Percentiles rank a stretch among this genome's conserved stretches.
Conservation (phyloP, 177 flowering plant species). For the Telopea speciosissima region DNA sequence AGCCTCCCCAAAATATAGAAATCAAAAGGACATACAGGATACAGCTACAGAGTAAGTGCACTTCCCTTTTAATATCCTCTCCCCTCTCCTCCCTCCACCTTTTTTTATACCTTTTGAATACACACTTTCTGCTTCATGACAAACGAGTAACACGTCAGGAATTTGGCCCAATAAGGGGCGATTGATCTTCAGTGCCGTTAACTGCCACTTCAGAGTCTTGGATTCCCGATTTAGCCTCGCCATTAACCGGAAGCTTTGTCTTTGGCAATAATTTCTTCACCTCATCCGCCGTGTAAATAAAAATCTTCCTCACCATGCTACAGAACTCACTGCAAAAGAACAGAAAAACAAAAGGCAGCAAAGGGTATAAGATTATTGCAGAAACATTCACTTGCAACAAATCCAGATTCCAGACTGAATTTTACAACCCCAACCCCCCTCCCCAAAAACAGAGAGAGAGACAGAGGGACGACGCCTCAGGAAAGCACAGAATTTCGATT, state of each 20-base stretch:
- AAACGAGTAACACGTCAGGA: conserved; percentile 17
- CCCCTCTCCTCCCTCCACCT: not conserved
- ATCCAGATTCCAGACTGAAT: too few relatives aligned
- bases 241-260: conserved; percentile 34
- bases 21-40: too few relatives aligned
- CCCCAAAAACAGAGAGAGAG: too few relatives aligned
- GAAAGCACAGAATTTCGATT: too few relatives aligned
- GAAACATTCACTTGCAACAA: too few relatives aligned
- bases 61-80: too few relatives aligned
- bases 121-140: not conserved
- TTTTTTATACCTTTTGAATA: too few relatives aligned
- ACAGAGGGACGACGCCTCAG: too few relatives aligned
- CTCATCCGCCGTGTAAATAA: conserved; percentile 70
- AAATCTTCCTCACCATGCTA: conserved; percentile 83
- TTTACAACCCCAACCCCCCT: too few relatives aligned
- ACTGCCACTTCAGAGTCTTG: conserved; percentile 25
- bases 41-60: too few relatives aligned
- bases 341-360: not conserved
- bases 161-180: conserved; percentile 37
- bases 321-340: conserved; percentile 67
- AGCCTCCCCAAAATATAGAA: too few relatives aligned
- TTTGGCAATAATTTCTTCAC: conserved; percentile 64
- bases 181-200: conserved; percentile 44
- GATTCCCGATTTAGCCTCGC: conserved; percentile 35
- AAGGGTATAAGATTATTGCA: too few relatives aligned